Evolutionary conservation across 2,329 filamentous ascomycete species (phyloP).

Genomic region (Colletotrichum gloeosporioides): DNA sequence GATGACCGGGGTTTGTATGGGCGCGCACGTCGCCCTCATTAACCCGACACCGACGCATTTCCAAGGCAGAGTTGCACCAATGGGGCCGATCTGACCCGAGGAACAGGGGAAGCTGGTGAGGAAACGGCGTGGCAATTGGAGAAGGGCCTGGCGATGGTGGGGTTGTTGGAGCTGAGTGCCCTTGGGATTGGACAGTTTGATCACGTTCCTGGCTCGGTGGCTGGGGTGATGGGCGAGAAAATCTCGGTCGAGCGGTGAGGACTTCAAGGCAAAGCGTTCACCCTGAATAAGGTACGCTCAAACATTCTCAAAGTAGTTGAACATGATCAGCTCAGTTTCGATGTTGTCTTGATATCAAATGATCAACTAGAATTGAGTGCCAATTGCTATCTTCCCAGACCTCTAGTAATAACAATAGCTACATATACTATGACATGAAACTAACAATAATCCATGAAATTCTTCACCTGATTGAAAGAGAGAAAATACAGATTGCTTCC

Average conservation of each 20-base stretch:
- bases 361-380: no score
- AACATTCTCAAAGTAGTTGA: accelerated
- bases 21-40: not conserved
- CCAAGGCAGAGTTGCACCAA: conserved; percentile 9
- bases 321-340: not conserved
- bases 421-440: not conserved
- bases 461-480: not conserved
- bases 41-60: not conserved
- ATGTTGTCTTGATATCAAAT: not conserved
- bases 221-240: not conserved
- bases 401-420: accelerated
- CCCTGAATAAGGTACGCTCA: not conserved
- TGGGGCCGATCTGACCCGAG: conserved; percentile 2
- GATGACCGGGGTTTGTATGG: not conserved
- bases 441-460: accelerated
- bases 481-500: not conserved
- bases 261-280: not conserved
- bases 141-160: not conserved
- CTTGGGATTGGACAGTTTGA: not conserved
- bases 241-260: not conserved
- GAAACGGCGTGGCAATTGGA: not conserved
- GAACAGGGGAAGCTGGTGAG: not conserved
- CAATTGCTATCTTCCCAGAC: not conserved
- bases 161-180: not conserved
- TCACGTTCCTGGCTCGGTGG: not conserved